These are phyloP conservation scores for Fragosphaeria purpurea DNA, from an alignment of 2,329 filamentous ascomycete genomes.

Conservation along the genomic window DNA sequence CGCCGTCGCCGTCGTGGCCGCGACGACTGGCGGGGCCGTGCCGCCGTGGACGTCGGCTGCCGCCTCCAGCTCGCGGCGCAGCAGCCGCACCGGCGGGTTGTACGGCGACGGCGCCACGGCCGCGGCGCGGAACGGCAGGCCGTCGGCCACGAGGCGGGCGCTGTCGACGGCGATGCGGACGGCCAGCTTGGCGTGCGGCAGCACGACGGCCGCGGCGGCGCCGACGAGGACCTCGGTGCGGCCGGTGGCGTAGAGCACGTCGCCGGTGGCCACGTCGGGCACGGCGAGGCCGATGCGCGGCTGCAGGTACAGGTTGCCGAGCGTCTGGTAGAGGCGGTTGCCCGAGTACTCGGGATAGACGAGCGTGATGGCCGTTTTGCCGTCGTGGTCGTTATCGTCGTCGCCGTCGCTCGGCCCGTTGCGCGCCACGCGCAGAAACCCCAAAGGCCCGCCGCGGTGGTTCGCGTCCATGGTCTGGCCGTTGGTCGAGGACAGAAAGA, in stretches of 20 bases:
- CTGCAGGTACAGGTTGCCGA: constrained; percentile 63
- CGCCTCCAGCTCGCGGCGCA: constrained; percentile 41
- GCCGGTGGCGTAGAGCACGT: constrained; percentile 68
- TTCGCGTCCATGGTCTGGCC: constrained; percentile 72
- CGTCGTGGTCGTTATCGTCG: neutral
- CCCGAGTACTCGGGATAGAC: constrained; percentile 79
- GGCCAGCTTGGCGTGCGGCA: constrained; percentile 63
- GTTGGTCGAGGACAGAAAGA: constrained; percentile 66
- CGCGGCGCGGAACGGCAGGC: constrained; percentile 58
- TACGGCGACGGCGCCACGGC: constrained; percentile 59
- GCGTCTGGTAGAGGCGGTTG: constrained; percentile 72
- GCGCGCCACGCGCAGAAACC: constrained; percentile 60
- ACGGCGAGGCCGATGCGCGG: constrained; percentile 61
- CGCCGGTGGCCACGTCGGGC: constrained; percentile 62
- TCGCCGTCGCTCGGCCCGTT: constrained; percentile 27
- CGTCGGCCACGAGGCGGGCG: constrained; percentile 51
- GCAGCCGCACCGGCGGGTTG: constrained; percentile 61
- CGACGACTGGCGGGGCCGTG: neutral
- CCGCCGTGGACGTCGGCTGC: constrained; percentile 1
- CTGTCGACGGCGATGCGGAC: constrained; percentile 55
- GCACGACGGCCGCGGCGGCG: constrained; percentile 46
- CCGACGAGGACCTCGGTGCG: constrained; percentile 56
- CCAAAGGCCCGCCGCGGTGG: constrained; percentile 62
- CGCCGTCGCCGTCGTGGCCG: neutral
- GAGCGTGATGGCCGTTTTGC: constrained; percentile 32